Evolutionary conservation across 2,329 filamentous ascomycete species (phyloP).

Genomic region (Leptodontidium sp.): DNA sequence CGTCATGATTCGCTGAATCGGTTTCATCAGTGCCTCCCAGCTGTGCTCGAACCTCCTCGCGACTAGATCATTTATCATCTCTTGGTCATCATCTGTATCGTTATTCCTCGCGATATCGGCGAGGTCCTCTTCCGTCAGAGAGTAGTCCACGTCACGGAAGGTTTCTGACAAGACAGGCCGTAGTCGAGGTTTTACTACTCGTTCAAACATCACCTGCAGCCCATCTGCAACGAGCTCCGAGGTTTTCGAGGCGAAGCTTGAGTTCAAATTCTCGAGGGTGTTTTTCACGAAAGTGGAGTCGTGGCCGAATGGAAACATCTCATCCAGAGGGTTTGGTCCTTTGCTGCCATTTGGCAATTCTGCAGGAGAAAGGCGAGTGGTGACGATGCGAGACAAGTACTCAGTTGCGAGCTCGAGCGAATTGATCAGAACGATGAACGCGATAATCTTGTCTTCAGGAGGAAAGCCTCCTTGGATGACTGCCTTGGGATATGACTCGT

Average conservation of each 20-base stretch:
- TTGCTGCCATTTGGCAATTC: slow-evolving; percentile 51
- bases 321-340: slow-evolving; percentile 54
- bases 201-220: slow-evolving; percentile 84
- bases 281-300: slow-evolving; percentile 76
- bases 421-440: slow-evolving; percentile 94
- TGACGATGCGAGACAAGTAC: slow-evolving; percentile 88
- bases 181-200: slow-evolving; percentile 85
- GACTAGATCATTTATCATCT: slow-evolving; percentile 70
- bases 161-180: slow-evolving; percentile 86
- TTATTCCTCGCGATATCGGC: slow-evolving; percentile 62
- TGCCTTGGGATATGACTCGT: slow-evolving; percentile 89
- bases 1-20: slow-evolving; percentile 86
- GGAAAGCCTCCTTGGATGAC: slow-evolving; percentile 81
- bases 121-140: slow-evolving; percentile 68
- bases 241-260: slow-evolving; percentile 78
- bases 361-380: slow-evolving; percentile 64
- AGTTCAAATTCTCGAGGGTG: slow-evolving; percentile 73
- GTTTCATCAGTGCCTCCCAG: slow-evolving; percentile 87
- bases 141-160: slow-evolving; percentile 92
- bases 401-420: slow-evolving; percentile 92
- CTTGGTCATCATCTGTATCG: slow-evolving; percentile 54
- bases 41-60: slow-evolving; percentile 81
- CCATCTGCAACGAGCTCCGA: slow-evolving; percentile 85
- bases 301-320: slow-evolving; percentile 81
- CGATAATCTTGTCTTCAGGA: slow-evolving; percentile 86